phyloP scores from a whole-genome alignment of 176 grass and related monocot genomes.

The Dendrocalamus sinicus region DNA sequence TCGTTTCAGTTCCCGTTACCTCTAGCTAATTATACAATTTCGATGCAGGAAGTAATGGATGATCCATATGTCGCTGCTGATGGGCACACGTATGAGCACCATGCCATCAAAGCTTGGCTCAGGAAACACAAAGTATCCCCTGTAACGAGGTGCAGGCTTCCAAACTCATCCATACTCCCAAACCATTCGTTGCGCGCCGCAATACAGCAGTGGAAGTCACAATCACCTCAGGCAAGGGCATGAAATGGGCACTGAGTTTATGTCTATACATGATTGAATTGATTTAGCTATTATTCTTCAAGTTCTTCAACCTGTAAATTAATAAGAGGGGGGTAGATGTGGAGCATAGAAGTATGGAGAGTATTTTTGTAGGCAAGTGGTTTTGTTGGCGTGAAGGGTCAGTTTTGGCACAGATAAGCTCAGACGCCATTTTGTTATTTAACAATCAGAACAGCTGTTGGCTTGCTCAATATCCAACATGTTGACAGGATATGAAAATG shows the following conservation, averaged over 20 bases:
- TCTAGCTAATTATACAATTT: not conserved
- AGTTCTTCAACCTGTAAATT: constrained; percentile 11
- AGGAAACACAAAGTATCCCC: constrained; percentile 69
- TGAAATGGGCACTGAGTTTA: not conserved
- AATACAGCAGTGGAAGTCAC: constrained; percentile 81
- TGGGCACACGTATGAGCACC: constrained; percentile 80
- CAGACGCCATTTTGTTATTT: not conserved
- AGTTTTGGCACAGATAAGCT: not conserved
- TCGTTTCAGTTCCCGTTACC: not conserved
- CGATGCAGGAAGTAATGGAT: constrained; percentile 72
- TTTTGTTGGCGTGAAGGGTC: not conserved
- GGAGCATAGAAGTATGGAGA: not conserved
- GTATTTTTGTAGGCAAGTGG: not conserved
- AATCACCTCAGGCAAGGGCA: constrained; percentile 22
- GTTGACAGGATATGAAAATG: not conserved
- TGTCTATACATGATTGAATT: not conserved
- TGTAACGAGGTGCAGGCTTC: constrained; percentile 53
- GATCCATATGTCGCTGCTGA: constrained; percentile 83
- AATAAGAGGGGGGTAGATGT: not conserved
- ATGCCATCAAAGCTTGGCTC: constrained; percentile 82
- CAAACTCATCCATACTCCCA: constrained; percentile 59
- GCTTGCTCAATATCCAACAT: not conserved
- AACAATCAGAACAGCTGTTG: not conserved
- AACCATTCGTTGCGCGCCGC: constrained; percentile 69
- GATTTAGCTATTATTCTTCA: not conserved